phyloP scores from a whole-genome alignment of 345 rosid species.

The Salix suchowensis region DNA sequence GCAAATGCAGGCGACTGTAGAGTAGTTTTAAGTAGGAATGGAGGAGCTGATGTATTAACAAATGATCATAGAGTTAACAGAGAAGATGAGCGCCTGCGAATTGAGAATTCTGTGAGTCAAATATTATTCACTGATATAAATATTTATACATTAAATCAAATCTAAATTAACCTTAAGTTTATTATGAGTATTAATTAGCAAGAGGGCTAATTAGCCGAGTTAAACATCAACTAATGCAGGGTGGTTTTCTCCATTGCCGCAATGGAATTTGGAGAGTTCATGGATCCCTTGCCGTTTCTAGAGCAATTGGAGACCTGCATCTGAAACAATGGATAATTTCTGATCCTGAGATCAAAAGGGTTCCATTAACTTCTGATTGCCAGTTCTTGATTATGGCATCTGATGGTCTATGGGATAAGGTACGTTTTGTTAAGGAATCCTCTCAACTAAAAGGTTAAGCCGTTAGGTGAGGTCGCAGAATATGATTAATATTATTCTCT shows the following conservation, averaged over 20 bases:
- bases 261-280: constrained; percentile 52
- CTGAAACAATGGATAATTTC: constrained; percentile 51
- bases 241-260: constrained; percentile 41
- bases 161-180: too few species aligned
- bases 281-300: constrained; percentile 49
- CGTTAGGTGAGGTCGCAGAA: too few species aligned
- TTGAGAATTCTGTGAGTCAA: constrained; percentile 37
- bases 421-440: background rate
- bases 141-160: background rate
- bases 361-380: constrained; percentile 33
- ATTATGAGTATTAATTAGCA: background rate
- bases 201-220: background rate
- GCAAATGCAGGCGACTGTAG: constrained; percentile 54
- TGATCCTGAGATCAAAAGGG: constrained; percentile 39
- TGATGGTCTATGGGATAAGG: constrained; percentile 68
- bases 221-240: constrained; percentile 23
- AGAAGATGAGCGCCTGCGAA: constrained; percentile 44
- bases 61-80: constrained; percentile 35
- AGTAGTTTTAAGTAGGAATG: constrained; percentile 43
- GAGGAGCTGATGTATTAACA: constrained; percentile 37
- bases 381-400: constrained; percentile 49
- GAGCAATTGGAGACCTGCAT: constrained; percentile 53
- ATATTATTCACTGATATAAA: background rate
- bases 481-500: too few species aligned
- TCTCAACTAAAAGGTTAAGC: too few species aligned